Base-by-base conservation (phyloP, 2,329 filamentous ascomycete species). In the Alternaria hordeiaustralica region DNA sequence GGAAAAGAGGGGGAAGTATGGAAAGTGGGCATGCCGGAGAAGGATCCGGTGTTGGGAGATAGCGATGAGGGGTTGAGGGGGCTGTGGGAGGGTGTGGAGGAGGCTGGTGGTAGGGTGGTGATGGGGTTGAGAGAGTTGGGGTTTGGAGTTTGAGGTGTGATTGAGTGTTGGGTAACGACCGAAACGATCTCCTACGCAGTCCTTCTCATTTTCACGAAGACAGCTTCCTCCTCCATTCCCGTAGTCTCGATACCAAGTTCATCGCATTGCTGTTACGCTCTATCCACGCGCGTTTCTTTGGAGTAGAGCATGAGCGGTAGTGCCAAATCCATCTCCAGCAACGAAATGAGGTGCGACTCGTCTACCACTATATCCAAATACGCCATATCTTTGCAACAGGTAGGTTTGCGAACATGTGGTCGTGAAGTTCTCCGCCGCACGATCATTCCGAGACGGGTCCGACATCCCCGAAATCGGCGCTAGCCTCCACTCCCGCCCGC, bases 31-130 rank as follows among this genome's bases (percentile, higher is more conserved):
- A 83, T 81, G 66, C 84, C 85, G 0, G 75, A 75, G 55, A 77
- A 67, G 21, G 86, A 87, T 80, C 84, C 85, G 12, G 80, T 86
- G 13, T 64, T 87, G 57, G 84, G 85, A 1, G 58, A 68, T 23
- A 67, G 71, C 49, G 28, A 68, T 41, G 77, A 81, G 21, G 82
- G 82, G 2, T 28, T 84, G 12, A 66, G 72, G 65, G 80, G 79
- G 28, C 59, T 77, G 60, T 84, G 81, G 81, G 62, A 58, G 25
- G 64, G 23, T 20, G n/a, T 28, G 45, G 23, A 41, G n/a, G 36
- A 41, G 36, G 36, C 33, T 9, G 33, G 36, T 41, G 36, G 36
- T 41, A 18, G 36, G 9, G 36, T 41, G 36, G 15, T 41, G 36
- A 41, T 41, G 36, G 36, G 36, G n/a, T 18, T 41, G 36, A 41